A percentile compares a stretch with the other conserved stretches of the same genome.
Conservation (phyloP, 345 rosid species). For the thale cress (Arabidopsis thaliana) region DNA sequence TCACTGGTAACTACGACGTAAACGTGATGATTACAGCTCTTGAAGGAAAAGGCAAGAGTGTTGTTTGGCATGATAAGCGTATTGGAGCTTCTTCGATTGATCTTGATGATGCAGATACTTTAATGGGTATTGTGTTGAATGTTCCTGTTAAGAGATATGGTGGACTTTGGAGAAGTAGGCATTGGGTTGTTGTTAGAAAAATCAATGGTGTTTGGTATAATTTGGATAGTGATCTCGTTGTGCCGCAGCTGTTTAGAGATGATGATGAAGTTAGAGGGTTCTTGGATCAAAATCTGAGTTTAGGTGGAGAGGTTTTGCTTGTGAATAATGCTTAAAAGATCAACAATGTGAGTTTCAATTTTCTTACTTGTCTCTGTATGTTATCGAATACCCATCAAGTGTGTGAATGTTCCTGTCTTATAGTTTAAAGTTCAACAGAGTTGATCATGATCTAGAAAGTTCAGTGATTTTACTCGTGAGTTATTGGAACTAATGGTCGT, state of each 20-base stretch:
- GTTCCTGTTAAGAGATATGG: conserved; percentile 68
- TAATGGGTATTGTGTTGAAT: conserved; percentile 83
- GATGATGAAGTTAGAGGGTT: conserved; percentile 56
- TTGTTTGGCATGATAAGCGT: conserved; percentile 83
- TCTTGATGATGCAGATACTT: conserved; percentile 55
- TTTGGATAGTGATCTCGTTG: conserved; percentile 77
- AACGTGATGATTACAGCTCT: conserved; percentile 82
- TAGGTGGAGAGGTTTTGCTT: conserved; percentile 74
- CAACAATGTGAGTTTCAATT: conserved; percentile 42
- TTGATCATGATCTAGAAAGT: conserved; percentile 6
- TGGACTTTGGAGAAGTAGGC: conserved; percentile 88
- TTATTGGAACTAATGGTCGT: not conserved
- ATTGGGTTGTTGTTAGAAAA: conserved; percentile 81
- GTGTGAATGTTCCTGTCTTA: not conserved
- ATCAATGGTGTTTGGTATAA: conserved; percentile 86
- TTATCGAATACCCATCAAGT: not conserved
- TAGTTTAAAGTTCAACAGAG: not conserved
- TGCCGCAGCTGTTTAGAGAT: conserved; percentile 53
- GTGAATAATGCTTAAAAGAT: conserved; percentile 54
- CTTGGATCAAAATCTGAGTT: conserved; percentile 60
- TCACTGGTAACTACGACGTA: conserved; percentile 87
- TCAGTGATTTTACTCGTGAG: conserved; percentile 1
- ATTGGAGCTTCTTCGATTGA: conserved; percentile 60
- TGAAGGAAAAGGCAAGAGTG: conserved; percentile 66
- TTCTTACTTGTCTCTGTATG: conserved; percentile 20